These are phyloP conservation scores for Fusarium dlaminii DNA, from an alignment of 2,329 filamentous ascomycete species.

Conservation along the genomic window DNA sequence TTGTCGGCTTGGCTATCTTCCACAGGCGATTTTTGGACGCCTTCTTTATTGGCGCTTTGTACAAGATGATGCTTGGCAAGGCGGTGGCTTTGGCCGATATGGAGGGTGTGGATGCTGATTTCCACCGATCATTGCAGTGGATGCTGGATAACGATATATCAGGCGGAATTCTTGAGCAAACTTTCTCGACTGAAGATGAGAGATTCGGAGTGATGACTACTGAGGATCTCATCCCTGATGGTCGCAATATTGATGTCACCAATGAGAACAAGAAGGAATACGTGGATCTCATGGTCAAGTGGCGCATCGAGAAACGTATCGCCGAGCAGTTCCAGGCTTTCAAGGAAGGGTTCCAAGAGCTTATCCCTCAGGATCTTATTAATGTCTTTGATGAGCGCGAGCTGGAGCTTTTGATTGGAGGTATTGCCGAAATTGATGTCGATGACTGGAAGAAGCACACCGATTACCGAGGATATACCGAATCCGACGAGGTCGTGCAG, in stretches of 20 bases:
- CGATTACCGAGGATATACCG: slow-evolving; percentile 97
- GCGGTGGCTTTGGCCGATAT: slow-evolving; percentile 92
- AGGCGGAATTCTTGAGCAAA: slow-evolving; percentile 91
- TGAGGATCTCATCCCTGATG: slow-evolving; percentile 91
- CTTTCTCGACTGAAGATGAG: slow-evolving; percentile 97
- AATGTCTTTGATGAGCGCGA: slow-evolving; percentile 99
- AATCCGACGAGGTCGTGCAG: slow-evolving; percentile 95
- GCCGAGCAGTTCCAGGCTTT: slow-evolving; percentile 99
- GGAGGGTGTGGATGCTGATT: slow-evolving; percentile 98
- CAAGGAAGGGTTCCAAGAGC: slow-evolving; percentile 95
- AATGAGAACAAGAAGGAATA: slow-evolving; percentile 99
- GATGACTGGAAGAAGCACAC: slow-evolving; percentile 99
- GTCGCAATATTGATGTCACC: slow-evolving; percentile 92
- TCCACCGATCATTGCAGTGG: slow-evolving; percentile 96
- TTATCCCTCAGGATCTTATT: slow-evolving; percentile 94
- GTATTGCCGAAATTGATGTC: slow-evolving; percentile 99
- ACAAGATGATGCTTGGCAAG: slow-evolving; percentile 99
- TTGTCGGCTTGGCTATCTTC: slow-evolving; percentile 97
- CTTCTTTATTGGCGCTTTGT: slow-evolving; percentile 98
- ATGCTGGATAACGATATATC: slow-evolving; percentile 97
- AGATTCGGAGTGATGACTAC: slow-evolving; percentile 94
- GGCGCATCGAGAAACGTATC: slow-evolving; percentile 98
- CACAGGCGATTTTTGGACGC: slow-evolving; percentile 96
- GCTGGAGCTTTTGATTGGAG: slow-evolving; percentile 93
- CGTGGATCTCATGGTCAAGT: slow-evolving; percentile 97